Evolutionary conservation across 2,329 filamentous ascomycete species (phyloP), one percentile per base, ranked within the genome.

Genomic region (Beauveria asiatica): DNA sequence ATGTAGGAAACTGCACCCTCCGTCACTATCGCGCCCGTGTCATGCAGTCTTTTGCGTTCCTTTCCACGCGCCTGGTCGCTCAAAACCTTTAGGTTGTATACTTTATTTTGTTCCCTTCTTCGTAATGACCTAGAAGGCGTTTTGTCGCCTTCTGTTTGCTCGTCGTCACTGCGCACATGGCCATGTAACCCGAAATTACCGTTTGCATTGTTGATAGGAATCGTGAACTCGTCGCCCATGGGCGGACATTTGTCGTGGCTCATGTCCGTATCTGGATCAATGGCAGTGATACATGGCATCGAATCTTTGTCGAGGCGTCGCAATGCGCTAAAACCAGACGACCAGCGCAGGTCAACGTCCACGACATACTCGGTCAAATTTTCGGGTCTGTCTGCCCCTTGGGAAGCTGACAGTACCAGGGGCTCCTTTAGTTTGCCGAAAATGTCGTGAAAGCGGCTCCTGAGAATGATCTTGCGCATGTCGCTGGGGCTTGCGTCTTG

Each of bases 71-170:
- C 81, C 65, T 81, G 80, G 65, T 83, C 81, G 68, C 79, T 85
- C 17, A 86, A 71, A 13, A 79, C 73, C 67, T 84, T 85, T 42
- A 86, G 69, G 64, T 86, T 86, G 67, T 86, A 86, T 23, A 77
- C 76, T 62, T 80, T 79, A 60, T 76, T 78, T 46, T 73, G 73
- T 19, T 70, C 75, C 57, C 82, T 76, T 17, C 73, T 71, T 48
- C 82, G 76, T 19, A 83, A 69, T 1, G 79, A 78, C 61, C 81
- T 76, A 57, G 75, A 81, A 0, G 81, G 80, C 2, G 81, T 83
- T 16, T 75, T 71, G 19, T 80, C 78, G 27, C 77, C 77, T 23
- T 78, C 75, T 7, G 67, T 63, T 9, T 76, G 75, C 41, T 80
- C 79, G 30, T 79, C 78, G 6, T 74, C 71, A 17, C 79, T 75